Percentiles rank a stretch among this genome's conserved stretches.
phyloP scores from a whole-genome alignment of 805 yeast species.

The Saturnispora ahearnii region DNA sequence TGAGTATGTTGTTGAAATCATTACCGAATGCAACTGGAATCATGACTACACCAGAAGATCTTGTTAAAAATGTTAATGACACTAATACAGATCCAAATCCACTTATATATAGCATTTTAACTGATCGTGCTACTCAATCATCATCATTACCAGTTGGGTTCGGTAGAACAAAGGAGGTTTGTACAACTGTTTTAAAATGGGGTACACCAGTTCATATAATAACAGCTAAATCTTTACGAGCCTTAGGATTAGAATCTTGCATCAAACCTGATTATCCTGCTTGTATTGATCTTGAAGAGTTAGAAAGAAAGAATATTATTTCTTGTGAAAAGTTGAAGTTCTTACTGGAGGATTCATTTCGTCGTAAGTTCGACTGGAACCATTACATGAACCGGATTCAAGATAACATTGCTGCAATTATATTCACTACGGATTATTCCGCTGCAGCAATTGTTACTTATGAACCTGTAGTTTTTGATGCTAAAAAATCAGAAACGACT shows the following conservation, averaged over 20 bases:
- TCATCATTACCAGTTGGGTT: slow-evolving; percentile 75
- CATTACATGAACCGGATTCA: slow-evolving; percentile 62
- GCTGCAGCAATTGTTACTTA: slow-evolving; percentile 91
- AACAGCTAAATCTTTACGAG: slow-evolving; percentile 16
- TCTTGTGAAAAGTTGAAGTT: slow-evolving; percentile 48
- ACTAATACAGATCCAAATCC: slow-evolving; percentile 64
- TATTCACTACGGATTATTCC: slow-evolving; percentile 89
- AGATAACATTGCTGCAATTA: slow-evolving; percentile 59
- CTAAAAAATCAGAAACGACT: neutral
- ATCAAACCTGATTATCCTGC: slow-evolving; percentile 15
- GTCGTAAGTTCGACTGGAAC: slow-evolving; percentile 51
- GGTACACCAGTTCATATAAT: slow-evolving; percentile 56
- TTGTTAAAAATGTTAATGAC: slow-evolving; percentile 48
- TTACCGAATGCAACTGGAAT: slow-evolving; percentile 61
- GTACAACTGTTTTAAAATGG: slow-evolving; percentile 70
- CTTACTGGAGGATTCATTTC: slow-evolving; percentile 74
- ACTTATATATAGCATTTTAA: slow-evolving; percentile 76
- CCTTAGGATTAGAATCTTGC: slow-evolving; percentile 5
- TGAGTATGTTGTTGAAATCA: slow-evolving; percentile 46
- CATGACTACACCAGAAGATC: slow-evolving; percentile 65
- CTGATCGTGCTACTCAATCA: slow-evolving; percentile 85
- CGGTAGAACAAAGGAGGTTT: slow-evolving; percentile 48
- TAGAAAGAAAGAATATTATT: slow-evolving; percentile 31
- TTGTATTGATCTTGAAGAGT: slow-evolving; percentile 35
- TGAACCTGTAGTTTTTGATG: slow-evolving; percentile 36